Evolutionary conservation across 73 alveolate species (phyloP), one percentile per base, ranked within the genome.

Genomic region (Uronychia setigera): DNA sequence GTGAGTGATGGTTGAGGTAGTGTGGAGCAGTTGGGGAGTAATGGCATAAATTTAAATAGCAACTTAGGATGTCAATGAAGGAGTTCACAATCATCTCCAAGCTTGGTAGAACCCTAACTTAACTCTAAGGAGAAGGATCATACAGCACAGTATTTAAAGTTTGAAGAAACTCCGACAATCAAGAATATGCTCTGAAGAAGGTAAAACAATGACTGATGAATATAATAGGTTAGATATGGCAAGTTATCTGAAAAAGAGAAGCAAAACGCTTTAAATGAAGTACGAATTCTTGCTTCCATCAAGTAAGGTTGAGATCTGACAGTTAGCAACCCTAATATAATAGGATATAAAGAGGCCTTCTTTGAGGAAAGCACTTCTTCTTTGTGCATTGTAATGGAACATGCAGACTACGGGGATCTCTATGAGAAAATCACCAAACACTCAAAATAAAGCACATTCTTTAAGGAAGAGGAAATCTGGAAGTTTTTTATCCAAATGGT

Each of bases 111-210:
- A n/a, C n/a, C n/a, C n/a, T n/a, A n/a, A n/a, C n/a, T n/a, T n/a
- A n/a, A 81, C n/a, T 81, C 88, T 81, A 25, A 86, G 93, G 93
- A 26, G 35, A 77, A 25, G 95, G 95, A 30, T 84, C 95, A 30
- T 90, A 76, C 80, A 79, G 92, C 0, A 85, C 80, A 30, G 95
- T 90, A 0, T 81, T 30, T 77, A 90, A 90, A 35, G 95, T 90
- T 58, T 85, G 85, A 76, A 59, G 95, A 27, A 67, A 74, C 1
- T 60, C 86, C 25, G 95, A 90, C 35, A 77, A 86, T 27, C 29
- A 85, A 59, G 35, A 74, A 9, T 88, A 88, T 79, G 94, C 91
- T 9, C 85, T 83, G 1, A 88, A 88, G 78, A 88, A 88, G 80
- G 94, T 88, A n/a, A n/a, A n/a, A n/a, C n/a, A n/a, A n/a, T 33